Conservation (phyloP, 2,329 filamentous ascomycete species). For the Sclerotinia minor region DNA sequence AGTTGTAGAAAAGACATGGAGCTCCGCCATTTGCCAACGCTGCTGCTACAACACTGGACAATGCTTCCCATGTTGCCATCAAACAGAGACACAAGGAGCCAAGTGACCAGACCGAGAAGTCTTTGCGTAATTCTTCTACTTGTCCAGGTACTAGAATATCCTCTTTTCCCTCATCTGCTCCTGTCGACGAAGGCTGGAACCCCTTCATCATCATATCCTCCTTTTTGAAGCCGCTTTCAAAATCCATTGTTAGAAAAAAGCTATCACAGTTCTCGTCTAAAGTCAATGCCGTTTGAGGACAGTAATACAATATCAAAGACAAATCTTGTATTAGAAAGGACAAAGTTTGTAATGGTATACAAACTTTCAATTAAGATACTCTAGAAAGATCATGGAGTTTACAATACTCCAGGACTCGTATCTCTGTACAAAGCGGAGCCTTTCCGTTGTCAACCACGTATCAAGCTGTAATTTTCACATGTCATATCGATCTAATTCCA, state of each 20-base stretch:
- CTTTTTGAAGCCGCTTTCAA: neutral
- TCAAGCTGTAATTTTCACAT: neutral
- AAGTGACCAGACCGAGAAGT: constrained; percentile 49
- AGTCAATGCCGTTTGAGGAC: neutral
- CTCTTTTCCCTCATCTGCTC: neutral
- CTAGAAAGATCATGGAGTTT: too few species aligned
- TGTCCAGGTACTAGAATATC: neutral
- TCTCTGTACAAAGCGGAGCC: neutral
- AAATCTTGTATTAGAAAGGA: neutral
- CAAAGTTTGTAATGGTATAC: neutral
- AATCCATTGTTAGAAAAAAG: neutral
- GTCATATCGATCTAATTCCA: neutral
- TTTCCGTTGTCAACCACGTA: neutral
- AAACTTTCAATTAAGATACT: neutral
- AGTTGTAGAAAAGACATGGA: constrained; percentile 49
- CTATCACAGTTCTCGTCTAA: neutral
- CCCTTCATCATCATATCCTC: neutral
- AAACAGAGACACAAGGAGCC: constrained; percentile 40
- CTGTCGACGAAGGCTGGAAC: neutral
- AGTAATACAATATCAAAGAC: neutral
- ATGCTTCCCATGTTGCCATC: constrained; percentile 19
- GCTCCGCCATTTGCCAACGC: constrained; percentile 50
- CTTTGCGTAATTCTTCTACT: constrained; percentile 35
- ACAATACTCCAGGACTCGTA: neutral
- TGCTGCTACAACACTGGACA: constrained; percentile 46